These are phyloP conservation scores for Dryas octopetala DNA, from an alignment of 306 rosid genomes.

Conservation along the genomic window DNA sequence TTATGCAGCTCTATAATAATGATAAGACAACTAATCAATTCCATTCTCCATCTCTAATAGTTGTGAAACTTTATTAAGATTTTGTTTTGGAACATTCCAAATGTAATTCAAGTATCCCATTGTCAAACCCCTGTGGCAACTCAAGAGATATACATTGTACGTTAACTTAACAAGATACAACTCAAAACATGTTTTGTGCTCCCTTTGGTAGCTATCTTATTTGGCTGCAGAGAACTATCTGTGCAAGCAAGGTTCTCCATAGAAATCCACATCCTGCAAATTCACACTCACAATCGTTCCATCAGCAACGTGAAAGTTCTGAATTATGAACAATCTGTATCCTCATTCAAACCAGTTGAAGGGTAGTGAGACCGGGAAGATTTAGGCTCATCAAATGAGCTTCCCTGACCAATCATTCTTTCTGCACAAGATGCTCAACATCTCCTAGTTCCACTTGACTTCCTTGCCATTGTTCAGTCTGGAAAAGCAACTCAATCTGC, in stretches of 20 bases:
- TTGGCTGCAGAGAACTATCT: constrained; percentile 24
- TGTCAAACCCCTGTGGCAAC: neutral
- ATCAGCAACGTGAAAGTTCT: constrained; percentile 4
- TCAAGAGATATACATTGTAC: neutral
- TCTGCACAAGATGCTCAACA: constrained; percentile 84
- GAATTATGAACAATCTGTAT: constrained; percentile 1
- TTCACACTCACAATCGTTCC: neutral
- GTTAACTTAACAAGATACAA: constrained; percentile 3
- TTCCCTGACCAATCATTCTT: constrained; percentile 25
- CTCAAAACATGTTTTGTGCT: constrained; percentile 1
- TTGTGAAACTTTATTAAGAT: no score
- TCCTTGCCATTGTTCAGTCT: constrained; percentile 45
- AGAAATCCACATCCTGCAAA: constrained; percentile 20
- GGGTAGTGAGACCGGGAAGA: neutral
- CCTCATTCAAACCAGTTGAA: constrained; percentile 17
- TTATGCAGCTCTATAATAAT: neutral
- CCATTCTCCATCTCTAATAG: neutral
- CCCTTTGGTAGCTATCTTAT: constrained; percentile 25
- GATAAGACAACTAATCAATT: neutral
- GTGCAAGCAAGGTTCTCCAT: constrained; percentile 21
- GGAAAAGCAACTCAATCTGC: constrained; percentile 79
- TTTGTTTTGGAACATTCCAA: no score
- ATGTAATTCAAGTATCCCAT: constrained; percentile 2
- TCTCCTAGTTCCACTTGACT: constrained; percentile 73
- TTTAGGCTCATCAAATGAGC: neutral